A percentile compares a stretch with the other conserved stretches of the same genome.
phyloP scores from a whole-genome alignment of 75 land plant genomes.

The Ceratopteris richardii region DNA sequence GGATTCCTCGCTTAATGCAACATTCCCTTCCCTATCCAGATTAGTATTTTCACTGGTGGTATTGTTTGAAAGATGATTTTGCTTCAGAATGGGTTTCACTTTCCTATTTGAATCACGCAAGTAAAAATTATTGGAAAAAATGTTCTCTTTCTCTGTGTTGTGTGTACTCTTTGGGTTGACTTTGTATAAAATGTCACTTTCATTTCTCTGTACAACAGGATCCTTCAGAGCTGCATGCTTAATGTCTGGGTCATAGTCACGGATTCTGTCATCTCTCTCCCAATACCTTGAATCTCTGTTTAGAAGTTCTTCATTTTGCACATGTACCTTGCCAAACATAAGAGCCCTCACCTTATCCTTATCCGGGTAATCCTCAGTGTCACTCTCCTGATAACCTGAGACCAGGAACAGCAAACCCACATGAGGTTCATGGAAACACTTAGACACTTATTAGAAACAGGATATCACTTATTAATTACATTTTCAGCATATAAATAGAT shows the following conservation, averaged over 20 bases:
- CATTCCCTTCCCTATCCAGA: constrained; percentile 71
- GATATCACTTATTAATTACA: too few species aligned
- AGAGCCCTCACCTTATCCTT: constrained; percentile 20
- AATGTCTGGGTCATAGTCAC: constrained; percentile 24
- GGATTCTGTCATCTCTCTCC: constrained; percentile 71
- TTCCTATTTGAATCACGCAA: background rate
- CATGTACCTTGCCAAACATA: constrained; percentile 45
- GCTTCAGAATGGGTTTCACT: background rate
- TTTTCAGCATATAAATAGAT: too few species aligned
- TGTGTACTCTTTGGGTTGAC: background rate
- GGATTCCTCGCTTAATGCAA: constrained; percentile 30
- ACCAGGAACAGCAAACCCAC: too few species aligned
- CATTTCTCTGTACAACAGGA: background rate
- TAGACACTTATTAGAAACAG: too few species aligned
- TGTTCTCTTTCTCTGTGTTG: constrained; percentile 2
- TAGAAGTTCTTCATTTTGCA: constrained; percentile 5
- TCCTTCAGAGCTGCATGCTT: constrained; percentile 32
- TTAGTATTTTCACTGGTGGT: constrained; percentile 11
- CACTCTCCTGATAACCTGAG: too few species aligned
- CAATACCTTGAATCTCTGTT: constrained; percentile 73
- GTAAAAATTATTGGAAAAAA: constrained; percentile 1
- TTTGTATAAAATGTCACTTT: background rate
- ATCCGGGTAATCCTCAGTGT: background rate
- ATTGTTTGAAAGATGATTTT: background rate
- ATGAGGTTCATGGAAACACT: too few species aligned